phyloP scores from a whole-genome alignment of 192 early-diverging fungal species.

The Paraglomus occultum region DNA sequence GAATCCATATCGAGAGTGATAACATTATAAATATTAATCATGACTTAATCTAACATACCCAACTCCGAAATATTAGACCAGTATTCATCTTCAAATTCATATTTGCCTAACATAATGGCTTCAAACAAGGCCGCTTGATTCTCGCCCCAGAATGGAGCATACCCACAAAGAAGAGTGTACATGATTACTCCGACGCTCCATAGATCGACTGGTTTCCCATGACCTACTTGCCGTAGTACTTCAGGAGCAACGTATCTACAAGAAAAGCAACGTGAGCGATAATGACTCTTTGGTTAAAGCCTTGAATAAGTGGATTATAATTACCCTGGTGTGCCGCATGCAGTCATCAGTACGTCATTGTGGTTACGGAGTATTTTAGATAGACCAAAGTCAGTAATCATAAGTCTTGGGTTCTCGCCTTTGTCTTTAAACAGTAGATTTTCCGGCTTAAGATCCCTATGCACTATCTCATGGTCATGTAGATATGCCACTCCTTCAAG shows the following conservation, averaged over 20 bases:
- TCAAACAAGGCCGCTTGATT: conserved; percentile 63
- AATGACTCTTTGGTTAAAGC: no score
- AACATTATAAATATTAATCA: not conserved
- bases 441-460: conserved; percentile 84
- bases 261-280: not conserved
- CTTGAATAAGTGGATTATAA: not conserved
- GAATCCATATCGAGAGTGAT: no score
- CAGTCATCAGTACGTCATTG: conserved; percentile 79
- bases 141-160: conserved; percentile 70
- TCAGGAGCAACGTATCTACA: conserved; percentile 76
- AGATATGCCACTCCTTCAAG: conserved; percentile 84
- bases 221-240: conserved; percentile 78
- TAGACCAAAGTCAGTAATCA: conserved; percentile 91
- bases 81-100: conserved; percentile 69
- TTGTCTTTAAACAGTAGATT: conserved; percentile 76
- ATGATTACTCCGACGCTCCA: conserved; percentile 94
- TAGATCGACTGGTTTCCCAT: conserved; percentile 92
- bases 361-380: conserved; percentile 69
- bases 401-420: conserved; percentile 58
- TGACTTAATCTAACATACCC: conserved; percentile 26
- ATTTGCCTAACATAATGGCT: conserved; percentile 64
- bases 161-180: conserved; percentile 80
- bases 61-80: conserved; percentile 79
- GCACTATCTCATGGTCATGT: conserved; percentile 84
- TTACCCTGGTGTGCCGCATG: conserved; percentile 84